Base-by-base conservation (phyloP, 805 yeast species). In the Hanseniaspora lachancei region DNA sequence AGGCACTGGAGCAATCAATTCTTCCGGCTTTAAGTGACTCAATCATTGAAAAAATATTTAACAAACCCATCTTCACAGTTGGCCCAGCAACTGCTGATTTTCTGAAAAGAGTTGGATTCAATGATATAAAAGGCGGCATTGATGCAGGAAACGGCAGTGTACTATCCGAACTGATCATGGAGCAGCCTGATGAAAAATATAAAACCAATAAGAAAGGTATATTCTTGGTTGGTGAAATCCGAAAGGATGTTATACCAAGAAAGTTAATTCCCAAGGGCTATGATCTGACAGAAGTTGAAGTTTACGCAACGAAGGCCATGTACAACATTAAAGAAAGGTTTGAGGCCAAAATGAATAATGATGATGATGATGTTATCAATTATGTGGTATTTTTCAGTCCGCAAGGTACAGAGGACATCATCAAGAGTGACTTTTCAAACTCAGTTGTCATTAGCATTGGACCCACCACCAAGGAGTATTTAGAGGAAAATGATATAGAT, bases 51-150 rank as follows among this genome's bases (percentile, higher is more conserved):
- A 54, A 49, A 0, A 69, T 81, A 0, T 64, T 78, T 7, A 54
- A 60, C 3, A 80, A 80, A 61, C 77, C 81, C 0, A 82, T 84
- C 0, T 91, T 81, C 63, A 87, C 96, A 0, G 96, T 91, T 6
- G 97, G 97, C 0, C 96, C 96, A 1, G 89, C 95, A 0, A 91
- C 97, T 0, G 77, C 76, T 20, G 70, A 72, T 16, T 78, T 84
- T 18, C 66, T 91, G 13, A 58, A 64, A 2, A 70, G 72, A 7
- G 66, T 80, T 34, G 96, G 96, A 0, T 91, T 89, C 64, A 63
- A 57, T 1, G 77, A 79, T 58, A 76, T 91, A 0, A 68, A 79
- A 56, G 96, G 96, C 3, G 95, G 91, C 0, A 69, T 66, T 0
- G 66, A 77, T 9, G 88, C 95, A 1, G 97, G 97, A 0, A 88